Conservation (phyloP, 2,329 filamentous ascomycete species). For the Aureobasidium pullulans region DNA sequence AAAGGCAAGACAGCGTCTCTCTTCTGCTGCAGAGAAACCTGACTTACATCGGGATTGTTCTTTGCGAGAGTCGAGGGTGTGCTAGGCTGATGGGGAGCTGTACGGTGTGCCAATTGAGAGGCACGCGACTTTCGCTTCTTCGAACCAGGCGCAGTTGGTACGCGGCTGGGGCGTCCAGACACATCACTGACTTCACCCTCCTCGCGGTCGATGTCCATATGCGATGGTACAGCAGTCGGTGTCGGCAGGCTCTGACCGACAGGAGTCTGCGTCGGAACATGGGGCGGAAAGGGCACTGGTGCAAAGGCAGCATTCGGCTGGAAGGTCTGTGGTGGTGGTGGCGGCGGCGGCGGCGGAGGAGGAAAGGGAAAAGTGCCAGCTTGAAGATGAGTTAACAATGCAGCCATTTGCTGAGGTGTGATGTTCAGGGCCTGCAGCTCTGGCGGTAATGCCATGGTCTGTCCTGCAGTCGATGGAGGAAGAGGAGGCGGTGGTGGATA, state of each 20-base stretch:
- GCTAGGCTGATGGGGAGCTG: not conserved
- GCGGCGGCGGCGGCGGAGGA: slow-evolving; percentile 4
- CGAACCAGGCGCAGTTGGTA: not conserved
- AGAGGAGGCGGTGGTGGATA: slow-evolving; percentile 8
- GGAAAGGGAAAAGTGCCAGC: slow-evolving; percentile 10
- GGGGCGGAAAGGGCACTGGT: not conserved
- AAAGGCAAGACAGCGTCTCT: slow-evolving; percentile 18
- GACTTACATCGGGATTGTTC: not conserved
- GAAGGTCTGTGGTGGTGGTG: slow-evolving; percentile 2
- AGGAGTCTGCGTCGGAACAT: not conserved
- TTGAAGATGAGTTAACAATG: slow-evolving; percentile 14
- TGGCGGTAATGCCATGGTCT: slow-evolving; percentile 7
- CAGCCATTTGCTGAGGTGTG: slow-evolving; percentile 15
- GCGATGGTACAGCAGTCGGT: not conserved
- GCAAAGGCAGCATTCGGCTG: not conserved
- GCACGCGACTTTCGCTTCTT: slow-evolving; percentile 4
- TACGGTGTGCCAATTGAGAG: not conserved
- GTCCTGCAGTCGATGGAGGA: not conserved
- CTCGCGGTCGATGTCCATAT: slow-evolving; percentile 14
- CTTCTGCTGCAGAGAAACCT: not conserved
- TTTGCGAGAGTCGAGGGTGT: not conserved
- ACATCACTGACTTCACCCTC: slow-evolving; percentile 16
- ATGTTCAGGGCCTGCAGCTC: slow-evolving; percentile 14
- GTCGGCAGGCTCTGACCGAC: not conserved
- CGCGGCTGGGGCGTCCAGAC: not conserved